Evolutionary conservation across 23 red algal genomes (phyloP).

Genomic region (Porphyridium purpureum): DNA sequence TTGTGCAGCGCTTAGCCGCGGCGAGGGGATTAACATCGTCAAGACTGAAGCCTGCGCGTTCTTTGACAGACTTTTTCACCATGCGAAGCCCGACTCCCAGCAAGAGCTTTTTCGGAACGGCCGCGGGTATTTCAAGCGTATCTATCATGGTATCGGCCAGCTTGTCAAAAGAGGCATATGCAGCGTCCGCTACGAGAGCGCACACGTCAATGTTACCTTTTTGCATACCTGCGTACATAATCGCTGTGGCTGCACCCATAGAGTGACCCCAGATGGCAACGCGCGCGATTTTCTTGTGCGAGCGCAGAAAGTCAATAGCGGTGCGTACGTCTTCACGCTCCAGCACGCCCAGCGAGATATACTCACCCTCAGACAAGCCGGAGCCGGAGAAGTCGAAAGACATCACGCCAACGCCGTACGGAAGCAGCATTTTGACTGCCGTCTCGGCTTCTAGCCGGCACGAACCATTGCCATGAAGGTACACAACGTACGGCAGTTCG

Average conservation of each 20-base stretch:
- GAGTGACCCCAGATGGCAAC: conserved; percentile 53
- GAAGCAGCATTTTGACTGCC: conserved; percentile 17
- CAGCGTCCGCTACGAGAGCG: conserved; percentile 37
- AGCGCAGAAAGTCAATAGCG: conserved; percentile 35
- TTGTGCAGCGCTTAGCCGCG: conserved; percentile 7
- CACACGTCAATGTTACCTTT: conserved; percentile 8
- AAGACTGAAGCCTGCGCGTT: conserved; percentile 46
- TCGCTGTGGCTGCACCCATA: conserved; percentile 69
- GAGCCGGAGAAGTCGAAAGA: conserved; percentile 64
- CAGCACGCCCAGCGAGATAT: conserved; percentile 58
- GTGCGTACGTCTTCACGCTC: conserved; percentile 43
- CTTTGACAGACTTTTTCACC: conserved; percentile 43
- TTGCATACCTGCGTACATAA: conserved; percentile 67
- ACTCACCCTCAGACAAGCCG: conserved; percentile 39
- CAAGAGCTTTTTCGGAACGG: conserved; percentile 31
- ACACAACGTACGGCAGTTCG: conserved; percentile 33
- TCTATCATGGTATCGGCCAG: conserved; percentile 48
- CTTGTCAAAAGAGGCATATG: conserved; percentile 64
- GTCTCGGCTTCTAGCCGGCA: conserved; percentile 42
- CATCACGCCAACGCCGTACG: conserved; percentile 43
- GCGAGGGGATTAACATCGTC: conserved; percentile 43
- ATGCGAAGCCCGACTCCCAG: conserved; percentile 41
- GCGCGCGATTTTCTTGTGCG: conserved; percentile 2
- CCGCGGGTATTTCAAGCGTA: conserved; percentile 26
- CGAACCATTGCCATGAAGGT: conserved; percentile 58